These are phyloP conservation scores for Ophiostoma quercus DNA, from an alignment of 2,329 filamentous ascomycete genomes.

Conservation along the genomic window DNA sequence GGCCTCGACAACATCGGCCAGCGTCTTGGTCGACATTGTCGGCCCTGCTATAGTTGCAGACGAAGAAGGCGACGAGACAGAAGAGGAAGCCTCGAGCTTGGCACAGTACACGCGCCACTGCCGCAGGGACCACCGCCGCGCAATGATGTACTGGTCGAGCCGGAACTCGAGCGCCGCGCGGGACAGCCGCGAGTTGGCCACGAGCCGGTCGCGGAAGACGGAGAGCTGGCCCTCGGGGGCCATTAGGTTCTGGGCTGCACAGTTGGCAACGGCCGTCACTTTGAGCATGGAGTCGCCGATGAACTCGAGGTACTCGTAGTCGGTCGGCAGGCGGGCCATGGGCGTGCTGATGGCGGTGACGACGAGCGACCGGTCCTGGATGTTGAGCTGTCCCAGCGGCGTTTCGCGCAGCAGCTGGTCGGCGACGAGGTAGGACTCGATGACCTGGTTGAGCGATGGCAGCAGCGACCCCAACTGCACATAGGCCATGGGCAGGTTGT, in stretches of 20 bases:
- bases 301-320: slow-evolving; percentile 85
- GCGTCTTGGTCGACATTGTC: slow-evolving; percentile 64
- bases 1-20: slow-evolving; percentile 84
- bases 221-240: slow-evolving; percentile 77
- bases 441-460: slow-evolving; percentile 65
- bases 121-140: slow-evolving; percentile 57
- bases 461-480: slow-evolving; percentile 57
- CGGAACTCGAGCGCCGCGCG: slow-evolving; percentile 57
- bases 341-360: slow-evolving; percentile 66
- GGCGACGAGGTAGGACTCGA: slow-evolving; percentile 62
- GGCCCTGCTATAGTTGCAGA: slow-evolving; percentile 27
- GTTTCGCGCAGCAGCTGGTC: slow-evolving; percentile 50
- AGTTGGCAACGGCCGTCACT: slow-evolving; percentile 60
- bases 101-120: slow-evolving; percentile 67
- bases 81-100: neutral
- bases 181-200: slow-evolving; percentile 70
- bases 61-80: neutral
- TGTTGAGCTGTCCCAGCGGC: slow-evolving; percentile 47
- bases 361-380: slow-evolving; percentile 53
- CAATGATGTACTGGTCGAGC: slow-evolving; percentile 69
- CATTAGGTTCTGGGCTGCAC: slow-evolving; percentile 52
- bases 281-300: slow-evolving; percentile 83
- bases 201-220: slow-evolving; percentile 59
- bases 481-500: slow-evolving; percentile 42
- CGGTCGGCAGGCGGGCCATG: slow-evolving; percentile 50